Conservation (phyloP, 176 grass and related monocot genomes). For the Thinopyrum elongatum region DNA sequence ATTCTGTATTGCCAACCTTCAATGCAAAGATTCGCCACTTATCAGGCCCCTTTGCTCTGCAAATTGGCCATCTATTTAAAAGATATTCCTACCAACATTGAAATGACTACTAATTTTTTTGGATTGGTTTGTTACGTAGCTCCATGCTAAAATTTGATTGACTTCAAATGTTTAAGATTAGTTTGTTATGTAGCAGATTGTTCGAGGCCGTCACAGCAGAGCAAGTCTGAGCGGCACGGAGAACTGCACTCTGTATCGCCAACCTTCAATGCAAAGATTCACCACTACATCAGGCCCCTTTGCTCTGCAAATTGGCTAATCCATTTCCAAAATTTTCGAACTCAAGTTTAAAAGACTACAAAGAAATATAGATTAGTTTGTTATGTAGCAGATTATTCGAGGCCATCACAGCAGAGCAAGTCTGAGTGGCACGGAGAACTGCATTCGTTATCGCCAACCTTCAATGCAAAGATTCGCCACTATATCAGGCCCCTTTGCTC, state of each 20-base stretch:
- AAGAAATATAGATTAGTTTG: too few species aligned
- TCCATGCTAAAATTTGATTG: too few species aligned
- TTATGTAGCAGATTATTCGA: constrained; percentile 13
- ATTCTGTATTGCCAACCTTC: neutral
- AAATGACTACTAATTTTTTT: too few species aligned
- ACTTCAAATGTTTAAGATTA: too few species aligned
- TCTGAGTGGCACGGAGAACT: constrained; percentile 6
- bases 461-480: constrained; percentile 16
- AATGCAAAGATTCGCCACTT: constrained; percentile 8
- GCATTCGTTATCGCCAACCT: neutral
- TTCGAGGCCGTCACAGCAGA: neutral
- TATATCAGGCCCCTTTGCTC: constrained; percentile 11
- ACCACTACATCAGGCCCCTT: neutral
- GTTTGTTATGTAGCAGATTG: neutral
- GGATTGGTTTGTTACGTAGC: too few species aligned
- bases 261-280: constrained; percentile 24
- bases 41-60: constrained; percentile 6
- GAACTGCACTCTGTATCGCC: neutral
- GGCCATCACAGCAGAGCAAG: neutral
- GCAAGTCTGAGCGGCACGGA: neutral
- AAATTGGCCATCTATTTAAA: neutral
- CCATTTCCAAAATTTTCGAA: accelerated
- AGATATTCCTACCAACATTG: too few species aligned
- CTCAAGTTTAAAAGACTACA: too few species aligned
- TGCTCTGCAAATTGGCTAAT: constrained; percentile 8